Conservation (phyloP, 805 yeast species). For the Myxozyma monticola region DNA sequence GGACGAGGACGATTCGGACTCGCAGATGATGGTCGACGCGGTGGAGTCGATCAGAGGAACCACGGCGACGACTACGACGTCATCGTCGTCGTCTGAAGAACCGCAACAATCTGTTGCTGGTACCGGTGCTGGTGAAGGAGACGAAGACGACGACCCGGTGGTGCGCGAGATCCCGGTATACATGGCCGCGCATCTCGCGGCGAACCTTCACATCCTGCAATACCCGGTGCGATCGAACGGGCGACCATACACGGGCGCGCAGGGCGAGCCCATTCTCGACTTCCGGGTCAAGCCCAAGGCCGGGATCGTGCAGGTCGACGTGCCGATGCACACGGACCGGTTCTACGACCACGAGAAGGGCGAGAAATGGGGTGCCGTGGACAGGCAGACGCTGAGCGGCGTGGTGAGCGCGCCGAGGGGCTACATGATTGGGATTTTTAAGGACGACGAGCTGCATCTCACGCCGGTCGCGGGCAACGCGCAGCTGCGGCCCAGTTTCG, state of each 20-base stretch:
- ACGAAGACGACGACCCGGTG: slow-evolving; percentile 55
- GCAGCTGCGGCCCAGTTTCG: slow-evolving; percentile 80
- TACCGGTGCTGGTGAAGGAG: too few relatives aligned
- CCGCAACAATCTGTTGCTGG: too few relatives aligned
- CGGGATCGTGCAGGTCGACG: slow-evolving; percentile 67
- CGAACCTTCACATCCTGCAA: slow-evolving; percentile 51
- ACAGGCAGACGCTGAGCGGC: slow-evolving; percentile 64
- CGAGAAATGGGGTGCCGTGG: slow-evolving; percentile 62
- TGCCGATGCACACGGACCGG: slow-evolving; percentile 67
- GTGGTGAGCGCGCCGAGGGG: slow-evolving; percentile 48
- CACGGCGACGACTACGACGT: too few relatives aligned
- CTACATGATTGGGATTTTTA: slow-evolving; percentile 44
- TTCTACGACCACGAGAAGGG: slow-evolving; percentile 68
- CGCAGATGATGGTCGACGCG: neutral
- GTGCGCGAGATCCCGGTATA: slow-evolving; percentile 61
- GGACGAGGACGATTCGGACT: neutral
- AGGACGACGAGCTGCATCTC: slow-evolving; percentile 53
- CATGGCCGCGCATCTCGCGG: slow-evolving; percentile 38
- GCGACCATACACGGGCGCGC: slow-evolving; percentile 43
- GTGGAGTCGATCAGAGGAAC: neutral
- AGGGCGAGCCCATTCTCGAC: slow-evolving; percentile 44
- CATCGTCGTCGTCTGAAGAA: too few relatives aligned
- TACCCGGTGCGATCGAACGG: slow-evolving; percentile 58
- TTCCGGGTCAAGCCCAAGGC: slow-evolving; percentile 62
- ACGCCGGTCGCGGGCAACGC: slow-evolving; percentile 65